Evolutionary conservation across 345 rosid species (phyloP).

Genomic region (Gossypium mustelinum): DNA sequence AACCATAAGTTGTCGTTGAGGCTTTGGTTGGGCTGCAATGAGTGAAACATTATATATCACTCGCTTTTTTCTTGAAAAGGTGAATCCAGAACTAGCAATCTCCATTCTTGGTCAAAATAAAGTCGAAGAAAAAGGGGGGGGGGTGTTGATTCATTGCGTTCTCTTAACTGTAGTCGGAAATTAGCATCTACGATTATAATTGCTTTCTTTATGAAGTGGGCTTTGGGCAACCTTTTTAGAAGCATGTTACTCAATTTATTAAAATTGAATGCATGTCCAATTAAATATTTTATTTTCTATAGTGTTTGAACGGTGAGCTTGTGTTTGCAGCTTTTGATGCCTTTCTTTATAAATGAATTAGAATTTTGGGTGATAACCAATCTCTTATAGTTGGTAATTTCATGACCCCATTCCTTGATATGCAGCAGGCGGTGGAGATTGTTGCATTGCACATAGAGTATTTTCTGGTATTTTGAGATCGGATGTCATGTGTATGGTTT

Average conservation of each 20-base stretch:
- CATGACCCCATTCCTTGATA: constrained; percentile 9
- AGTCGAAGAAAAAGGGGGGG: neutral
- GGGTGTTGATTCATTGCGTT: neutral
- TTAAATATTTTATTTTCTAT: neutral
- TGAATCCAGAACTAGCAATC: neutral
- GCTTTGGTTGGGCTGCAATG: neutral
- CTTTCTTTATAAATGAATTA: neutral
- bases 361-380: neutral
- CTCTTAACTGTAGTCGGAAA: neutral
- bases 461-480: constrained; percentile 58
- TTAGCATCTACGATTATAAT: neutral
- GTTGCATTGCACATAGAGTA: constrained; percentile 57
- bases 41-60: neutral
- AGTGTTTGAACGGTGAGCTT: neutral
- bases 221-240: constrained; percentile 11
- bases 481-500: constrained; percentile 66
- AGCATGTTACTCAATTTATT: neutral
- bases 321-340: neutral
- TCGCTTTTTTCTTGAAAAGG: neutral
- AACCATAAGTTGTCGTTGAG: neutral
- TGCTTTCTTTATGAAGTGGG: neutral
- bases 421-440: constrained; percentile 48
- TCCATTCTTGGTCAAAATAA: neutral
- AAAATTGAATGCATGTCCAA: neutral
- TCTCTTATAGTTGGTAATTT: neutral